A percentile compares a stretch with the other conserved stretches of the same genome.
These are phyloP conservation scores for Favolaschia claudopus DNA, from an alignment of 768 basidiomycete genomes.

Conservation along the genomic window DNA sequence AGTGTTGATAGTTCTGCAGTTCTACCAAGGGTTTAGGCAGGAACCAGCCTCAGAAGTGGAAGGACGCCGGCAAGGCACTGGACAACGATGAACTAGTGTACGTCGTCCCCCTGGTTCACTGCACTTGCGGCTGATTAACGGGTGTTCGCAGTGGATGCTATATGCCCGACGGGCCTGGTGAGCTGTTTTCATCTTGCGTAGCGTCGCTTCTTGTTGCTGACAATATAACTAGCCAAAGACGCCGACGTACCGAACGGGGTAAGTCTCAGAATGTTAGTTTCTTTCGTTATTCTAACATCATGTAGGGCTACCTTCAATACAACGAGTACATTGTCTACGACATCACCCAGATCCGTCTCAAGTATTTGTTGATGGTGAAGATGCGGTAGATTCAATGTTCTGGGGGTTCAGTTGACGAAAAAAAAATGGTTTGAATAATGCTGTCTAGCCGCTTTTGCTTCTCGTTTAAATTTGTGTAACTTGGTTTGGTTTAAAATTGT, in stretches of 20 bases:
- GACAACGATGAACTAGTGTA: slow-evolving; percentile 52
- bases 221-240: not conserved
- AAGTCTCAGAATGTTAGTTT: slow-evolving; percentile 14
- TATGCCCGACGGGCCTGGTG: slow-evolving; percentile 64
- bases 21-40: slow-evolving; percentile 63
- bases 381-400: slow-evolving; percentile 41
- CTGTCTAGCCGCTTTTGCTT: too few species aligned
- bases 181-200: slow-evolving; percentile 2
- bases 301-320: slow-evolving; percentile 22
- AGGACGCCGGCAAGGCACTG: slow-evolving; percentile 62
- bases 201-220: not conserved
- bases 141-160: slow-evolving; percentile 48
- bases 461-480: slow-evolving; percentile 9
- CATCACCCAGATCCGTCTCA: slow-evolving; percentile 61
- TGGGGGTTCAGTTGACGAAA: too few species aligned
- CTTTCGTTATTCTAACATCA: slow-evolving; percentile 1
- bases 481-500: not conserved
- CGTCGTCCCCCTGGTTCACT: not conserved
- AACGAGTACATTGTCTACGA: slow-evolving; percentile 70
- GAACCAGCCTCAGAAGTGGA: slow-evolving; percentile 61
- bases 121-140: not conserved
- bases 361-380: slow-evolving; percentile 65
- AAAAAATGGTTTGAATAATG: too few species aligned
- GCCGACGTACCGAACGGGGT: slow-evolving; percentile 40
- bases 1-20: slow-evolving; percentile 34